Base-by-base conservation (phyloP, 164 flowering plant species). In the Nymphaea colorata region DNA sequence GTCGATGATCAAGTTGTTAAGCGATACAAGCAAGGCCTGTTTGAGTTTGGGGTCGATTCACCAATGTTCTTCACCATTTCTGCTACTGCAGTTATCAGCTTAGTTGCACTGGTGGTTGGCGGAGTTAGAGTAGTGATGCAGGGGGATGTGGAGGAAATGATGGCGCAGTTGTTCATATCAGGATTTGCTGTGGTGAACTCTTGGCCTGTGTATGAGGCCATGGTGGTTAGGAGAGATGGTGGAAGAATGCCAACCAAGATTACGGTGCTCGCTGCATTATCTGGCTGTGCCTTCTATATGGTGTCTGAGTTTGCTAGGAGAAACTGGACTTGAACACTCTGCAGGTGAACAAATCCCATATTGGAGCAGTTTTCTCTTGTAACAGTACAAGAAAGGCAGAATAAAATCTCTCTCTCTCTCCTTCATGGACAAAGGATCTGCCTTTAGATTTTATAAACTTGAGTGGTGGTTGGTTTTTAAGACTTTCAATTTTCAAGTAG, bases 141-240 rank as follows among this genome's bases (percentile, higher is more conserved):
- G 8, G 73, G 75, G 47, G 62, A 67, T 42, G 3, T 68, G 43
- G 79, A 70, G 41, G 76, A 68, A 15, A 42, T 76, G 57, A 71
- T 82, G 68, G 70, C 64, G 65, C 79, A 82, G 67, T 62, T 79
- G 45, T 64, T 83, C 36, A 12, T 87, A 16, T 62, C 82, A 4
- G 86, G 88, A 12, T 84, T 85, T 70, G 83, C 72, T 15, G 76
- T 80, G 10, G 63, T 83, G 60, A 87, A 87, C 73, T 77, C 72
- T 42, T 77, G 72, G 83, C 93, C 91, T 4, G 42, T 88, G 41
- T 90, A 88, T 76, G 85, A 83, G 67, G 94, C 91, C 57, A 82
- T 87, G 76, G 65, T 69, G 2, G 68, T 86, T 66, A 84, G 96
- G 73, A 76, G 42, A 45, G 92, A 87, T 61, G 72, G 62, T 61